phyloP scores from a whole-genome alignment of 2,329 filamentous ascomycete species.

The Ceratocystiopsis sp. region DNA sequence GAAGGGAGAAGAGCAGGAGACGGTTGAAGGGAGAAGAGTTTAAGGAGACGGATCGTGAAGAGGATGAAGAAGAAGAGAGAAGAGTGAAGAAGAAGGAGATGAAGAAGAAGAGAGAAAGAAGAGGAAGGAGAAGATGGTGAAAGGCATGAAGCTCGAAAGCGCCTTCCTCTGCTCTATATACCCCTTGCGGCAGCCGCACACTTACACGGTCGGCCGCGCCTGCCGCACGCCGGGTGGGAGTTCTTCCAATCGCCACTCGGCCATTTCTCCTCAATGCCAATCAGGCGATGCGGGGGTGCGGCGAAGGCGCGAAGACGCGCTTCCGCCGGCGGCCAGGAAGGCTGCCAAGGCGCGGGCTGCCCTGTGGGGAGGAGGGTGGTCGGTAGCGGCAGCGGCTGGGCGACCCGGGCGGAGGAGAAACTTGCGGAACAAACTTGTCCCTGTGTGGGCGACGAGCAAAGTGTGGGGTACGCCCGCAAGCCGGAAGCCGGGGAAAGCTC shows the following conservation, averaged over 20 bases:
- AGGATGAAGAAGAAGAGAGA: too few relatives aligned
- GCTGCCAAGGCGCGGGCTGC: neutral
- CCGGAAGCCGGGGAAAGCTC: conserved; percentile 1
- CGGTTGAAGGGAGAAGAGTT: neutral
- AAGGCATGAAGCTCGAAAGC: too few relatives aligned
- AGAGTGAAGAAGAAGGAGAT: too few relatives aligned
- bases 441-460: neutral
- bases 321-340: too few relatives aligned
- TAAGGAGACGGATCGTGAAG: too few relatives aligned
- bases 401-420: neutral
- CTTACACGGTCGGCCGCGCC: neutral
- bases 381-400: neutral
- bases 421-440: conserved; percentile 8
- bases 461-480: too few relatives aligned
- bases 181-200: neutral
- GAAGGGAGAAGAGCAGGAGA: neutral
- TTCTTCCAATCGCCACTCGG: neutral
- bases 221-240: too few relatives aligned
- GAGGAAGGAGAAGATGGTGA: too few relatives aligned
- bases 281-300: too few relatives aligned
- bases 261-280: neutral
- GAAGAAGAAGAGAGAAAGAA: too few relatives aligned
- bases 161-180: neutral
- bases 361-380: neutral
- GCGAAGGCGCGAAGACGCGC: too few relatives aligned